These are phyloP conservation scores for Silene uniflora DNA, from an alignment of 148 eudicot species.

Conservation along the genomic window DNA sequence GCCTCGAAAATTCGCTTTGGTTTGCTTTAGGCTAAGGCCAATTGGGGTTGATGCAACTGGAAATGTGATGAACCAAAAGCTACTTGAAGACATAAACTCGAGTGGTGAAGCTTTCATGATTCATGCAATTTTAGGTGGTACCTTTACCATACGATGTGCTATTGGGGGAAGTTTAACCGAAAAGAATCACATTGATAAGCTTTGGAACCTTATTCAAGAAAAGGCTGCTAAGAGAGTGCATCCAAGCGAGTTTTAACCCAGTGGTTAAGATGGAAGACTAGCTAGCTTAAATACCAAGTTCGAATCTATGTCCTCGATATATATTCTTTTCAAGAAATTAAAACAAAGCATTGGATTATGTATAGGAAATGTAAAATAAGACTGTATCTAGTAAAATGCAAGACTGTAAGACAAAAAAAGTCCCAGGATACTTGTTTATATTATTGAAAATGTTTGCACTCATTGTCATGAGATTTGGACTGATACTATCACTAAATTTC, in stretches of 20 bases:
- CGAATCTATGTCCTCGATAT: neutral
- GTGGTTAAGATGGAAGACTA: neutral
- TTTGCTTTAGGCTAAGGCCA: conserved; percentile 15
- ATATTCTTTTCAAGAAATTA: too few relatives aligned
- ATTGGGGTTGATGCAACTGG: neutral
- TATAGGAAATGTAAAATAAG: neutral
- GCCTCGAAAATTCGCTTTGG: conserved; percentile 13
- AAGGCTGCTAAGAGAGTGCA: conserved; percentile 2
- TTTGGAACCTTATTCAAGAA: conserved; percentile 16
- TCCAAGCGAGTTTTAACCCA: neutral
- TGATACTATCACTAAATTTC: neutral
- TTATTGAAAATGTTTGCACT: too few relatives aligned
- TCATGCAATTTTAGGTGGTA: conserved; percentile 5
- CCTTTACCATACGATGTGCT: conserved; percentile 8
- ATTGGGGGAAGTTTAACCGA: conserved; percentile 10
- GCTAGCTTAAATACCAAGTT: neutral
- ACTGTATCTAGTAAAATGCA: too few relatives aligned
- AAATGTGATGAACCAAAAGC: conserved; percentile 10
- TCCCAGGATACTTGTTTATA: too few relatives aligned
- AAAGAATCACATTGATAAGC: conserved; percentile 2
- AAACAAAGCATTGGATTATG: neutral
- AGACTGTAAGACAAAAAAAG: too few relatives aligned
- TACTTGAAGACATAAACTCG: conserved; percentile 14
- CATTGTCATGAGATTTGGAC: too few relatives aligned
- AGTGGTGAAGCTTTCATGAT: conserved; percentile 13